Base-by-base conservation (phyloP, 345 rosid genomes). In the Bruguiera parviflora region DNA sequence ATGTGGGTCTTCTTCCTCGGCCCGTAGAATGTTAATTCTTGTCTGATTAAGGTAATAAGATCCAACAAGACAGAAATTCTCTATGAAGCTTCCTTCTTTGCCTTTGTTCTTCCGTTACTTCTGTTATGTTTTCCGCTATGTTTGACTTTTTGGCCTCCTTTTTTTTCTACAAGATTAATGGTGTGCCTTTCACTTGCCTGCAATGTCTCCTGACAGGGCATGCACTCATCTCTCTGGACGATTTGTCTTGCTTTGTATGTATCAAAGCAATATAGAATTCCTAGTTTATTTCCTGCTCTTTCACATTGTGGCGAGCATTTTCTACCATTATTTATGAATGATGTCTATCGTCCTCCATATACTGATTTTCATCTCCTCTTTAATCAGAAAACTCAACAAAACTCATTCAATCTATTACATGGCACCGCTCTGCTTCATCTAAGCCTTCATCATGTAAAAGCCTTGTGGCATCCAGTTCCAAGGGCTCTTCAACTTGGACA, bases 401-500 rank as follows among this genome's bases (percentile, higher is more conserved):
- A 70, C 77, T 82, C 56, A 79, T 84, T 59, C 89, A 82, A 65
- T 81, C 91, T 20, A 76, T 87, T 57, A 61, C 89, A 5, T 89
- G 88, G 91, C 83, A 87, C 49, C 87, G 89, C 19, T 69, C 95
- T 2, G 63, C 77, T 46, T 82, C 85, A 64, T 84, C 81, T 0
- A 86, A 81, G 75, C 76, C 84, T 64, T 78, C 82, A 13, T 81
- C 89, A 1, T 85, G 91, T 47, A 89, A 85, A 69, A 89, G 95
- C 72, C 84, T 89, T 21, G 90, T 85, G 58, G 86, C 88, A 64
- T 83, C 88, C 25, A 76, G 84, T 69, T 86, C 86, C 4, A 85
- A 81, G 64, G 64, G 81, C 72, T 80, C 84, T 37, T 71, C 83
- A 2, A 67, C 78, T 0, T 85, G 95, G 91, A 81, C 84, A 5